phyloP scores from a whole-genome alignment of 352 stramenopile genomes.

The Phytophthora lateralis region DNA sequence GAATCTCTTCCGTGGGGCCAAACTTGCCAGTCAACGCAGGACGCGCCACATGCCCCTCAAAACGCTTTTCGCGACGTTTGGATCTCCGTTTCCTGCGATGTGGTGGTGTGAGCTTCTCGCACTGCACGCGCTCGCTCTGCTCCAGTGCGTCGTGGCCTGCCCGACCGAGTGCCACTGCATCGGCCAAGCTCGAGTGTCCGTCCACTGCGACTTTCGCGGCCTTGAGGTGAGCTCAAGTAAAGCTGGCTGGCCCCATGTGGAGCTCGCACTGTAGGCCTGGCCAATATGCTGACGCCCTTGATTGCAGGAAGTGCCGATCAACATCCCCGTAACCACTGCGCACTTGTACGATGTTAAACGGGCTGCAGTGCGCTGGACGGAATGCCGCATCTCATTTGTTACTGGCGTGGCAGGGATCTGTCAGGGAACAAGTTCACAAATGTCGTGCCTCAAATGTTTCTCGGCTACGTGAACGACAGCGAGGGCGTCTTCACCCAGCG shows the following conservation, averaged over 20 bases:
- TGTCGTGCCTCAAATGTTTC: slow-evolving; percentile 72
- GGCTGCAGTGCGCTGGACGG: slow-evolving; percentile 10
- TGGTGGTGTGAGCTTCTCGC: slow-evolving; percentile 10
- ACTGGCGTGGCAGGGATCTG: slow-evolving; percentile 45
- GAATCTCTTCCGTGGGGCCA: slow-evolving; percentile 11
- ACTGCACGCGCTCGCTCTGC: slow-evolving; percentile 16
- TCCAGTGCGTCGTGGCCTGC: slow-evolving; percentile 28
- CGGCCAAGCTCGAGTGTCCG: slow-evolving; percentile 60
- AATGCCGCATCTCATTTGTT: slow-evolving; percentile 15
- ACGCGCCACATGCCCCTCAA: slow-evolving; percentile 3
- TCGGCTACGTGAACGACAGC: slow-evolving; percentile 57
- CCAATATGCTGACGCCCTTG: slow-evolving; percentile 9
- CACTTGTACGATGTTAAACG: slow-evolving; percentile 55
- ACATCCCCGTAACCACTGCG: slow-evolving; percentile 73
- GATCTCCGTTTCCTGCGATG: slow-evolving; percentile 21
- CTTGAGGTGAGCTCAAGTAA: slow-evolving; percentile 47
- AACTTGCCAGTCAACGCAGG: slow-evolving; percentile 21
- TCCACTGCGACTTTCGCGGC: slow-evolving; percentile 79
- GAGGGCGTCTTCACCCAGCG: slow-evolving; percentile 52
- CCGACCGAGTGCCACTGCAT: slow-evolving; percentile 70
- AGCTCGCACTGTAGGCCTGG: background rate
- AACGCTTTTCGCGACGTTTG: slow-evolving; percentile 33
- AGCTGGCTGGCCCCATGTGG: background rate
- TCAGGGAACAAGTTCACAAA: slow-evolving; percentile 75
- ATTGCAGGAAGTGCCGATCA: slow-evolving; percentile 52